Conservation (phyloP, 2,329 filamentous ascomycete genomes). For the Simplicillium sp. region DNA sequence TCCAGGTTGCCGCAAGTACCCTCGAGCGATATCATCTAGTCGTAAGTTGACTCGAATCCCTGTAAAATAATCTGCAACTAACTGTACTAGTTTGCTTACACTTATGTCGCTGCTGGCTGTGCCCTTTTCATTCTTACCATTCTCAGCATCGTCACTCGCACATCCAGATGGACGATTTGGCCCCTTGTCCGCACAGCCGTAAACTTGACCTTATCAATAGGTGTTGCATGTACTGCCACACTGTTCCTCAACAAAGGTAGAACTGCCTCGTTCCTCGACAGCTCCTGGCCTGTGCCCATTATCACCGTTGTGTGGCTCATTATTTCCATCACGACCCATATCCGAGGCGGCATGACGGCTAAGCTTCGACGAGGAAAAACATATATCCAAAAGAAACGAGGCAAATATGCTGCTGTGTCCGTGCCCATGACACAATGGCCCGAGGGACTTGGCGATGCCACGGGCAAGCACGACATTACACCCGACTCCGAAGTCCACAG, state of each 20-base stretch:
- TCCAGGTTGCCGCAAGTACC: slow-evolving; percentile 13
- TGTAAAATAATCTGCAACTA: slow-evolving; percentile 1
- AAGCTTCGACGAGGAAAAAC: slow-evolving; percentile 5
- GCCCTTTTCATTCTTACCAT: slow-evolving; percentile 21
- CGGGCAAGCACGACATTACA: too few species aligned
- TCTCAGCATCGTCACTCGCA: slow-evolving; percentile 20
- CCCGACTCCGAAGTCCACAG: neutral
- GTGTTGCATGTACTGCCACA: slow-evolving; percentile 15
- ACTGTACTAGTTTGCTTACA: slow-evolving; percentile 20
- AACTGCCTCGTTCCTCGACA: slow-evolving; percentile 13
- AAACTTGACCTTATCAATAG: slow-evolving; percentile 18
- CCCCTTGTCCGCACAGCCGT: slow-evolving; percentile 18
- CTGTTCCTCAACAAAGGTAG: slow-evolving; percentile 13
- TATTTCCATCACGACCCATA: slow-evolving; percentile 22
- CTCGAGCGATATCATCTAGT: slow-evolving; percentile 18
- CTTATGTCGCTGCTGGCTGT: slow-evolving; percentile 20
- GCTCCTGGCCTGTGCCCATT: slow-evolving; percentile 21
- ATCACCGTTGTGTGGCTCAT: slow-evolving; percentile 23
- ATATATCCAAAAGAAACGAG: neutral
- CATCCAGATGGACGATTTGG: slow-evolving; percentile 20
- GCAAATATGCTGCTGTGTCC: neutral
- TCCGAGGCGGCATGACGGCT: slow-evolving; percentile 3
- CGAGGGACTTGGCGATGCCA: neutral
- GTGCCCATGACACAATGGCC: neutral
- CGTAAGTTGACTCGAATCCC: slow-evolving; percentile 12